A percentile compares a stretch with the other conserved stretches of the same genome.
These are phyloP conservation scores for Casuarina glauca DNA, from an alignment of 306 rosid species.

Conservation along the genomic window DNA sequence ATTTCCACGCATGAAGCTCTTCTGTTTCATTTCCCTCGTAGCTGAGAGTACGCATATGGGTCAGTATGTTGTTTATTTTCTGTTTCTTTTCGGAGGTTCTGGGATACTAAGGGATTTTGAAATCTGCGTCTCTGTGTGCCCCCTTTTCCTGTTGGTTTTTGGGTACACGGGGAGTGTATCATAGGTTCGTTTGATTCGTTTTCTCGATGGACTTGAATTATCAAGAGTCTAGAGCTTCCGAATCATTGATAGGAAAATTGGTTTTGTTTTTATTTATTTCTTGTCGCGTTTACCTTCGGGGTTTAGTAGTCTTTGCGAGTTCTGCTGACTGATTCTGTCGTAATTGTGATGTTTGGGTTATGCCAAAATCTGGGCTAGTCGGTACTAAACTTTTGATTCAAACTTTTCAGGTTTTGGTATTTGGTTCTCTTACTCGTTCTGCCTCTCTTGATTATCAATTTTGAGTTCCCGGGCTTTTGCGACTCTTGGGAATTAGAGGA, in stretches of 20 bases:
- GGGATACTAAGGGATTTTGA: background rate
- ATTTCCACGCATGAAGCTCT: background rate
- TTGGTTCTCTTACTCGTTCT: background rate
- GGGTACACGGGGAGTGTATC: background rate
- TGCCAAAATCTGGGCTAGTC: background rate
- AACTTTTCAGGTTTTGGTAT: background rate
- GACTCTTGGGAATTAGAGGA: background rate
- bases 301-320: background rate
- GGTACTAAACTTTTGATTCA: background rate
- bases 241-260: background rate
- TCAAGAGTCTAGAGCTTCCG: background rate
- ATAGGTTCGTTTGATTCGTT: background rate
- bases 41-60: background rate
- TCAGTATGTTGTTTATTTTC: background rate
- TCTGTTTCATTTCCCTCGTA: background rate
- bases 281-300: background rate
- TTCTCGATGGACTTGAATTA: background rate
- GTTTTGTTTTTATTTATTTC: background rate
- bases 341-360: conserved; percentile 12
- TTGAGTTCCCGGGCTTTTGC: conserved; percentile 1
- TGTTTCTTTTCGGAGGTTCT: background rate
- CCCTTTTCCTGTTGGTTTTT: background rate
- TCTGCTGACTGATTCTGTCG: conserved; percentile 7
- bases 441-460: background rate
- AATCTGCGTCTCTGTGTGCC: background rate